Percentiles rank a stretch among this genome's conserved stretches.
Evolutionary conservation across 495 filamentous ascomycete species (phyloP).

Genomic region (Neurospora hispaniola): DNA sequence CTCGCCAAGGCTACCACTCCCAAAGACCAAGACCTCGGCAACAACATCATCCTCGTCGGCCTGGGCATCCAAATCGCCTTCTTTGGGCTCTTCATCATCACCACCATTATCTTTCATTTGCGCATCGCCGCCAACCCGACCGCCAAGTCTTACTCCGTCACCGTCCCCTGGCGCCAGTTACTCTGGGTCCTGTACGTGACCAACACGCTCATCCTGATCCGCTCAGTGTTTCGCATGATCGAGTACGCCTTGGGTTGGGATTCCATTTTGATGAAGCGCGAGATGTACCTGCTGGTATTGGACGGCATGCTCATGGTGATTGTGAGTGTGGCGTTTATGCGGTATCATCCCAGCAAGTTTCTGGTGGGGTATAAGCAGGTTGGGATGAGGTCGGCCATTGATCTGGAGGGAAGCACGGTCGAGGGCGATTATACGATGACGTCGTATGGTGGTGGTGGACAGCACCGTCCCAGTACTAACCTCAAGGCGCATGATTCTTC

Average conservation of each 20-base stretch:
- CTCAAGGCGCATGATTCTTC: not conserved
- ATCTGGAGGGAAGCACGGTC: not conserved
- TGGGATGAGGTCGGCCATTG: not conserved
- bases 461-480: not conserved
- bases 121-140: constrained; percentile 8
- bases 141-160: not conserved
- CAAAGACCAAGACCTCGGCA: constrained; percentile 20
- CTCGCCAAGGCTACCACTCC: constrained; percentile 23
- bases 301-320: constrained; percentile 14
- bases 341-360: constrained; percentile 12
- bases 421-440: not conserved
- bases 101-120: constrained; percentile 30
- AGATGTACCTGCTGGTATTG: constrained; percentile 13
- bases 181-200: constrained; percentile 38
- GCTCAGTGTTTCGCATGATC: constrained; percentile 49
- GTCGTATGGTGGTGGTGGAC: not conserved
- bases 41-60: constrained; percentile 36
- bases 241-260: constrained; percentile 38
- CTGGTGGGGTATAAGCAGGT: constrained; percentile 16
- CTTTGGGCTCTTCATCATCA: constrained; percentile 43
- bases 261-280: constrained; percentile 5
- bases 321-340: constrained; percentile 8
- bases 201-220: constrained; percentile 47
- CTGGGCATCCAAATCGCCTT: constrained; percentile 40
- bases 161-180: constrained; percentile 37